These are phyloP conservation scores for Paramecium pentaurelia DNA, from an alignment of 73 alveolate genomes.

Conservation along the genomic window DNA sequence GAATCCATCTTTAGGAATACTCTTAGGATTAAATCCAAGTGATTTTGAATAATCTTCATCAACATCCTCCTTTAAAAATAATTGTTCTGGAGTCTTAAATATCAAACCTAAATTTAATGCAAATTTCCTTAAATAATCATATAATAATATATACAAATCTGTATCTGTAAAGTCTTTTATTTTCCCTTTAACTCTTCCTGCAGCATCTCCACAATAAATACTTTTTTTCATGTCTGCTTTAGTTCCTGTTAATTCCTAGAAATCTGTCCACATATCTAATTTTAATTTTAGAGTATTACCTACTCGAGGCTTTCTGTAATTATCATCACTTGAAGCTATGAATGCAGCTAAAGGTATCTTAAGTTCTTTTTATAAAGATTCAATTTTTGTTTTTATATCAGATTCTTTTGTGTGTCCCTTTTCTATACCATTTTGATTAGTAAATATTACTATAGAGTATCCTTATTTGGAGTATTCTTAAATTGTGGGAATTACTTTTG, in stretches of 20 bases:
- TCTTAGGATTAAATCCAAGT: conserved; percentile 58
- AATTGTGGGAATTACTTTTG: conserved; percentile 60
- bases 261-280: conserved; percentile 83
- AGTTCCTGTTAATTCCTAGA: conserved; percentile 65
- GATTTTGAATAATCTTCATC: conserved; percentile 71
- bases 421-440: conserved; percentile 79
- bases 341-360: conserved; percentile 81
- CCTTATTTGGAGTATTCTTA: conserved; percentile 66
- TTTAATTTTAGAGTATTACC: conserved; percentile 31
- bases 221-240: conserved; percentile 75
- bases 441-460: conserved; percentile 55
- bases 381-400: conserved; percentile 70
- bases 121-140: conserved; percentile 65
- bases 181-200: conserved; percentile 94
- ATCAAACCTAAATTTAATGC: conserved; percentile 89
- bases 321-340: conserved; percentile 85
- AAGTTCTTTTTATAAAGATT: conserved; percentile 65
- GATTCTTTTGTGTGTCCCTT: conserved; percentile 62
- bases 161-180: conserved; percentile 93
- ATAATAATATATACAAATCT: conserved; percentile 67
- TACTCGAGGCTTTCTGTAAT: conserved; percentile 87
- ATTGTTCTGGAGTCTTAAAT: conserved; percentile 94
- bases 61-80: conserved; percentile 75
- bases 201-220: conserved; percentile 98
- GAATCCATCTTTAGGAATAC: conserved; percentile 10